Base-by-base conservation (phyloP, 441 rosid genomes). In the Dalechampia spathulata region DNA sequence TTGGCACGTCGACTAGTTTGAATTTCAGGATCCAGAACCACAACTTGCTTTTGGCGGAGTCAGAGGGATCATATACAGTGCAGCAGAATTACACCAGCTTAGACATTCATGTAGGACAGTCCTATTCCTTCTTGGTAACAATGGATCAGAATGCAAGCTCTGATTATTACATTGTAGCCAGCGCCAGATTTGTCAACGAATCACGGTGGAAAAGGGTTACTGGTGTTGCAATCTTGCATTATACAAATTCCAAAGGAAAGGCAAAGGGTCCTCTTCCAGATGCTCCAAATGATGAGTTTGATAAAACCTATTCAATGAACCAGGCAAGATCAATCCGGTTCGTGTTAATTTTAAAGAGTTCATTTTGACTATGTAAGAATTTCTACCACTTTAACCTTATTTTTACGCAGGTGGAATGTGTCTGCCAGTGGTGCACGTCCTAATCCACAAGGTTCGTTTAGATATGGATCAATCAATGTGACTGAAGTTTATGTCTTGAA, bases 161-260 rank as follows among this genome's bases (percentile, higher is more conserved):
- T 17, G 96, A 92, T 72, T 92, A 92, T 81, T 92, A 92, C 76
- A 83, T 92, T 74, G 95, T 86, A n/a, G 98, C 98, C 5, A 92
- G 96, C 36, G 94, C 98, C 19, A 77, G 98, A 46, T 70, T 88
- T 62, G 96, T 86, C 49, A 92, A 92, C 60, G 92, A 83, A 74
- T 67, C 96, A 12, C 73, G 23, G 25, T 92, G 98, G 97, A 72
- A 79, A 72, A 78, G 82, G 66, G 98, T 92, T 55, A 89, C 96
- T 10, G 98, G 98, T 46, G 97, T 92, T 67, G 96, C 79, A 49
- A 70, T 92, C 72, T 81, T 92, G 68, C 94, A 68, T 38, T 92
- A 92, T 59, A 63, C 94, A 12, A 92, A 92, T 74, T 92, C 98
- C 34, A 89, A 86, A 73, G 96, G 98, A 5, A 77, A 81, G 66